A percentile compares a stretch with the other conserved stretches of the same genome.
These are phyloP conservation scores for Xanthoparmelia taractica DNA, from an alignment of 495 filamentous ascomycete genomes.

Conservation along the genomic window DNA sequence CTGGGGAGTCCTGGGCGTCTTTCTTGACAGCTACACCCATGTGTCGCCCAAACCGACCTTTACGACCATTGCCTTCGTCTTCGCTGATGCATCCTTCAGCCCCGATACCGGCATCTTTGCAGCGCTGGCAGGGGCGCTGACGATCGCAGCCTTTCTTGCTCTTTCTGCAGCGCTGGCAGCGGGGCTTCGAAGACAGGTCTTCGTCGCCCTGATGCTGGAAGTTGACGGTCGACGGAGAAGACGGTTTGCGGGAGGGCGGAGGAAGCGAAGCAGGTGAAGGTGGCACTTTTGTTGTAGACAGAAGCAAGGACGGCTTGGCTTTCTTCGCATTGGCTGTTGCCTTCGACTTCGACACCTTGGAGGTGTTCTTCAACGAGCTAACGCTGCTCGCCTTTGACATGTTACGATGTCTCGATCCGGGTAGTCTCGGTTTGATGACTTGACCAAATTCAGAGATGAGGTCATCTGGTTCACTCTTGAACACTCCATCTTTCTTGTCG, in stretches of 20 bases:
- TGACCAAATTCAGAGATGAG: conserved; percentile 36
- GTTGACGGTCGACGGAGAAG: conserved; percentile 58
- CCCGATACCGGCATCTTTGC: conserved; percentile 89
- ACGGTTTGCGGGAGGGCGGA: conserved; percentile 66
- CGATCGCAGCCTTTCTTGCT: conserved; percentile 99
- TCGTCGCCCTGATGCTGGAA: conserved; percentile 75
- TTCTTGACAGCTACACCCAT: conserved; percentile 93
- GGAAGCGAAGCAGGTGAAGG: conserved; percentile 65
- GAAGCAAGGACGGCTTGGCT: conserved; percentile 44
- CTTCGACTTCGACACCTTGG: conserved; percentile 41
- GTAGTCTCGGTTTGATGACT: conserved; percentile 33
- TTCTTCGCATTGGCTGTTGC: conserved; percentile 41
- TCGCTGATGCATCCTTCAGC: conserved; percentile 91
- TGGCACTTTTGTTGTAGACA: conserved; percentile 41
- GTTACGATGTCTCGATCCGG: conserved; percentile 22
- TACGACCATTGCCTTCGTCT: conserved; percentile 91
- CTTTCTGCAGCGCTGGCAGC: conserved; percentile 96
- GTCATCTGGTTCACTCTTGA: conserved; percentile 48
- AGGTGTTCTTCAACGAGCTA: conserved; percentile 36
- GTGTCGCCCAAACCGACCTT: conserved; percentile 90
- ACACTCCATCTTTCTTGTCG: conserved; percentile 52
- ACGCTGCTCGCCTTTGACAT: conserved; percentile 30
- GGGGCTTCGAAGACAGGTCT: conserved; percentile 85
- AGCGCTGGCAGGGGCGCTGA: conserved; percentile 86
- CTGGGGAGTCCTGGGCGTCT: conserved; percentile 35